Evolutionary conservation across 1,139 yeast species (phyloP).

Genomic region (Lodderomyces oxycetoniae): DNA sequence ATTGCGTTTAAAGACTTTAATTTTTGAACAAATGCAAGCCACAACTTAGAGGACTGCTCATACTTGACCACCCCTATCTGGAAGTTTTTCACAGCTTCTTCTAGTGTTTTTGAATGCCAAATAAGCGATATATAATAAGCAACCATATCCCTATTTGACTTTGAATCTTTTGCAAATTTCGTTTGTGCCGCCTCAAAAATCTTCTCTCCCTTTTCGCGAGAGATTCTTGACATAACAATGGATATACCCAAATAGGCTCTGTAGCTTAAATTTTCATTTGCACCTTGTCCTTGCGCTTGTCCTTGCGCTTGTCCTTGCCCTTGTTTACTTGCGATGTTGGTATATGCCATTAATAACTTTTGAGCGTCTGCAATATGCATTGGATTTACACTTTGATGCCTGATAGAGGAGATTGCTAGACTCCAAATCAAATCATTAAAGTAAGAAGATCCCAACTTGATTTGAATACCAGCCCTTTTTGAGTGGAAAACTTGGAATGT

Average conservation of each 20-base stretch:
- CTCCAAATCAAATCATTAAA: slow-evolving; percentile 25
- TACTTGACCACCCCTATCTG: slow-evolving; percentile 24
- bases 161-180: slow-evolving; percentile 15
- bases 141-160: slow-evolving; percentile 17
- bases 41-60: slow-evolving; percentile 26
- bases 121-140: slow-evolving; percentile 26
- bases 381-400: slow-evolving; percentile 5
- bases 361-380: slow-evolving; percentile 19
- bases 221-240: slow-evolving; percentile 25
- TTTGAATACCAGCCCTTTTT: slow-evolving; percentile 12
- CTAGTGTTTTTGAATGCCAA: slow-evolving; percentile 28
- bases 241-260: slow-evolving; percentile 34
- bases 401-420: slow-evolving; percentile 16
- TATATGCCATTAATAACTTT: slow-evolving; percentile 25
- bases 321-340: slow-evolving; percentile 9
- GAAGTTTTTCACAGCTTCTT: slow-evolving; percentile 29
- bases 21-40: slow-evolving; percentile 35
- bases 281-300: slow-evolving; percentile 4
- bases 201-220: slow-evolving; percentile 23
- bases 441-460: slow-evolving; percentile 15
- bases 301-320: too few species aligned
- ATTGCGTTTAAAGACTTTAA: slow-evolving; percentile 32
- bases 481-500: slow-evolving; percentile 16
- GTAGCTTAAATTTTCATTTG: neutral
- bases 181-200: slow-evolving; percentile 28